Evolutionary conservation across 2,329 filamentous ascomycete species (phyloP).

Genomic region (Tricladium varicosporioides): DNA sequence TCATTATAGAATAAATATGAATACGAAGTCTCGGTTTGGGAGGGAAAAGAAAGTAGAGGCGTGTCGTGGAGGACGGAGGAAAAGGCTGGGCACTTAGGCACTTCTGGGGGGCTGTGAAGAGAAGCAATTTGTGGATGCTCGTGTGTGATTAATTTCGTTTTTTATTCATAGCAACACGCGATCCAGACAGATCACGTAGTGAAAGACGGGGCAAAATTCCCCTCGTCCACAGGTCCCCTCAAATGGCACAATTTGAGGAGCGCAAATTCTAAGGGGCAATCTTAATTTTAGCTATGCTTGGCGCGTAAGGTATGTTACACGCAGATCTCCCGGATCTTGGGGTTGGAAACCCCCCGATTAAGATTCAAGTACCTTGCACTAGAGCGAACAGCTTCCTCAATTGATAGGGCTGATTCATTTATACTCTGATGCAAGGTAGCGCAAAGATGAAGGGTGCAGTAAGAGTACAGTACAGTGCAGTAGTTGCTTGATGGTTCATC

Average conservation of each 20-base stretch:
- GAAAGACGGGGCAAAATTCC: not conserved
- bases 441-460: too few species aligned
- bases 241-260: not conserved
- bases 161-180: not conserved
- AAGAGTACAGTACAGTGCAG: too few species aligned
- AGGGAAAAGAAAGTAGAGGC: not conserved
- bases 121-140: not conserved
- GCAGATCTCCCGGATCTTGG: constrained; percentile 15
- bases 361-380: not conserved
- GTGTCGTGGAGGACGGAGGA: too few species aligned
- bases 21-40: not conserved
- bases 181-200: not conserved
- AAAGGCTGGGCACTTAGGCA: too few species aligned
- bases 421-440: not conserved
- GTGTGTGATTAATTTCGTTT: not conserved
- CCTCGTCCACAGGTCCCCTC: not conserved
- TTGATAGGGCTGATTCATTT: not conserved
- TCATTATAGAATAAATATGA: not conserved
- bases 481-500: not conserved
- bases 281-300: constrained; percentile 15
- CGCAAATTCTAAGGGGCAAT: constrained; percentile 6
- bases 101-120: not conserved
- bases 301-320: not conserved
- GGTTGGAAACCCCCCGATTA: not conserved
- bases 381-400: not conserved